phyloP scores from a whole-genome alignment of 345 rosid genomes.

The Arabidopsis arenosa region DNA sequence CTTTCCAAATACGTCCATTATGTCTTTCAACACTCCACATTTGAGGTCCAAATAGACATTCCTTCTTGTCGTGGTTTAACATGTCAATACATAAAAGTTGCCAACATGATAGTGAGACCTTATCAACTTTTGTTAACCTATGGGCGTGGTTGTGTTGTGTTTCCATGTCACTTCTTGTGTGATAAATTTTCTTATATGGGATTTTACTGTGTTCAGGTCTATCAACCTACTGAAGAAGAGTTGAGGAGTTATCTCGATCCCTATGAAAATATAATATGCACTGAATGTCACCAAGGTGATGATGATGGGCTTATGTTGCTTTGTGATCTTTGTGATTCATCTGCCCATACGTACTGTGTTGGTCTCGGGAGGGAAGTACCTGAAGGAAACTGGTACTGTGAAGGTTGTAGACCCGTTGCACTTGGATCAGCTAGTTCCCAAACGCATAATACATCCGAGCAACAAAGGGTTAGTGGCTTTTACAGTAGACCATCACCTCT shows the following conservation, averaged over 20 bases:
- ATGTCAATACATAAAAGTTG: neutral
- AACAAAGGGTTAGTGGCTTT: conserved; percentile 58
- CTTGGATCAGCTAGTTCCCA: conserved; percentile 76
- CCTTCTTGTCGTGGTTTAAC: conserved; percentile 14
- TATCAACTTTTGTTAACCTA: conserved; percentile 20
- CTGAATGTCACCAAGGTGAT: conserved; percentile 96
- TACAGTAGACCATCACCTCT: conserved; percentile 58
- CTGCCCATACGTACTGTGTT: conserved; percentile 97
- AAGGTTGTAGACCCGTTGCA: conserved; percentile 88
- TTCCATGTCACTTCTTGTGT: conserved; percentile 16
- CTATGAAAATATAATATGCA: conserved; percentile 86
- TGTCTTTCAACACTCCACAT: neutral
- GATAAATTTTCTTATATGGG: neutral
- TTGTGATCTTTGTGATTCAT: conserved; percentile 96
- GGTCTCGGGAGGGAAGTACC: conserved; percentile 97
- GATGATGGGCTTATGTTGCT: conserved; percentile 98
- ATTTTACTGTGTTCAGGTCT: conserved; percentile 63
- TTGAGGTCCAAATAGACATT: conserved; percentile 14
- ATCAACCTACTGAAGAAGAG: conserved; percentile 98
- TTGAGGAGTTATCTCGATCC: conserved; percentile 92
- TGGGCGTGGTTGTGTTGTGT: conserved; percentile 11
- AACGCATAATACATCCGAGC: conserved; percentile 54
- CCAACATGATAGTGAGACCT: conserved; percentile 29
- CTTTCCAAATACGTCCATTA: neutral
- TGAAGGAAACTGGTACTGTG: conserved; percentile 98